A percentile compares a stretch with the other conserved stretches of the same genome.
Conservation (phyloP, 768 basidiomycete species). For the Rhizopogon roseolus region DNA sequence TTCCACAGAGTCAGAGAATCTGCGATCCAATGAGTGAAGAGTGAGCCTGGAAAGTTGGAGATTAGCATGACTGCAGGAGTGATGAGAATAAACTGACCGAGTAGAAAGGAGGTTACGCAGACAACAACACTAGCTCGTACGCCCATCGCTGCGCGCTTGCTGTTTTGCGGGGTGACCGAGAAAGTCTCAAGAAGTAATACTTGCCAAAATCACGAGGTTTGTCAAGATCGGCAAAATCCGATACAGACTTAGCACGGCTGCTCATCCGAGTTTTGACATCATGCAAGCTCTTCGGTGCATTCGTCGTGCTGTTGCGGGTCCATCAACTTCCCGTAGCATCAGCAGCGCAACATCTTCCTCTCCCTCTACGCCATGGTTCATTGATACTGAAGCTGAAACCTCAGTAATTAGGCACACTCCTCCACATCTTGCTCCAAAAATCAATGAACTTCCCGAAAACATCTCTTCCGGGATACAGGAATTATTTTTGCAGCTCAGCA, state of each 20-base stretch:
- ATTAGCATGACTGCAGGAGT: not conserved
- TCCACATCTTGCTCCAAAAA: conserved; percentile 20
- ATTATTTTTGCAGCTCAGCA: conserved; percentile 51
- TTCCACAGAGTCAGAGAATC: conserved; percentile 90
- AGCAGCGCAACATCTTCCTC: conserved; percentile 1
- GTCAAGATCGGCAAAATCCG: conserved; percentile 12
- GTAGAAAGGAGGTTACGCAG: conserved; percentile 73
- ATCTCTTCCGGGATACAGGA: conserved; percentile 47
- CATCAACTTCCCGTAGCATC: not conserved
- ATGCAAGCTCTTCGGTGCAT: conserved; percentile 17
- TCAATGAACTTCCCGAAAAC: conserved; percentile 38
- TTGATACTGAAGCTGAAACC: conserved; percentile 37
- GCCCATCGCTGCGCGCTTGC: conserved; percentile 45
- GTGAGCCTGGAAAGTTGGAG: conserved; percentile 44
- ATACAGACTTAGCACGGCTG: not conserved
- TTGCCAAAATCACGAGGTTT: conserved; percentile 13
- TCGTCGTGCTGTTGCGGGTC: not conserved
- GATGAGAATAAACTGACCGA: conserved; percentile 43
- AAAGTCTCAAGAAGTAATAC: not conserved
- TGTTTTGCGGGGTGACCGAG: not conserved
- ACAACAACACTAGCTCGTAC: conserved; percentile 71
- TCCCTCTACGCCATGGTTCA: conserved; percentile 56
- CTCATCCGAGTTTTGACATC: not conserved
- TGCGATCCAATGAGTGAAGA: conserved; percentile 92
- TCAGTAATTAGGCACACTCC: conserved; percentile 14